Base-by-base conservation (phyloP, 495 filamentous ascomycete species). In the Talaromyces ruber region DNA sequence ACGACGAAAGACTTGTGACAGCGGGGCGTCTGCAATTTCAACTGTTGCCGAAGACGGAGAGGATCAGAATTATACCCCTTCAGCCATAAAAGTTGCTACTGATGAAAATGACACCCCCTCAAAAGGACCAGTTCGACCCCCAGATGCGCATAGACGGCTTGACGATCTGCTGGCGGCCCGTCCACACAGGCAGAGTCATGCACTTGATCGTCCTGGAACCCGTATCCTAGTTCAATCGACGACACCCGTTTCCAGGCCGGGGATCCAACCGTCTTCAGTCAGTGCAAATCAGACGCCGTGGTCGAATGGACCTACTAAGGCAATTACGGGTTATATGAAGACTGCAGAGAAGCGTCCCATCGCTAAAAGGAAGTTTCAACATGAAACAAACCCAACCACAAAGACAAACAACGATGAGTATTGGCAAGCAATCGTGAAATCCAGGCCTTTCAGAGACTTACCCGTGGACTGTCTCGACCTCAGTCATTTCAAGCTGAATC, bases 401-500 rank as follows among this genome's bases (percentile, higher is more conserved):
- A n/a, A n/a, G n/a, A 6, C 28, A 6, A 22, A 55, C 6, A 12
- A 6, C 5, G 9, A 25, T 50, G n/a, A 25, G 29, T 22, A 59
- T 8, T 61, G 51, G 50, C 43, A 65, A 6, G 18, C 26, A 24
- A 22, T 51, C 16, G 34, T 25, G 25, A 62, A 34, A 21, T 51
- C 26, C 7, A 74, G 75, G 59, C 76, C 70, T 24, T 79, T 85
- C 28, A 80, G 88, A 64, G 71, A 76, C 11, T 77, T 77, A 30
- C 81, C 85, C 11, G 64, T 84, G 6, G 70, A 78, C 1, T 71
- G 75, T 39, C 76, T 92, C 5, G 64, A 74, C 22, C 72, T 86
- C 4, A 74, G 79, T 2, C 86, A 95, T 75, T 97, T 98, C 79
- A 94, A 88, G 70, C 76, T 94, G 66, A 98, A 98, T 65, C 85